These are phyloP conservation scores for Penicillium sp. DNA, from an alignment of 2,329 filamentous ascomycete species.

Conservation along the genomic window DNA sequence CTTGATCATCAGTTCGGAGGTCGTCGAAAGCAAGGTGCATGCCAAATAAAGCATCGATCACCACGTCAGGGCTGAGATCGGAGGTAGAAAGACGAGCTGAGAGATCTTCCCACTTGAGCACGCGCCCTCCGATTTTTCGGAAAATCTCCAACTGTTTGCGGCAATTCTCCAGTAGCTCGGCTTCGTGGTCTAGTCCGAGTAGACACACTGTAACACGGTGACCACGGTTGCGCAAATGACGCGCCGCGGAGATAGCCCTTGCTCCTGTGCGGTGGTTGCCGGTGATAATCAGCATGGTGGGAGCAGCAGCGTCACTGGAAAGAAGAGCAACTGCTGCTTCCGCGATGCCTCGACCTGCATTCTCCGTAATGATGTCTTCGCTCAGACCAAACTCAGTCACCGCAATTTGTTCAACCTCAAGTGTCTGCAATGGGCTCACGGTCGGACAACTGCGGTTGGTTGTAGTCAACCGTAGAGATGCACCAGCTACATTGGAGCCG, in stretches of 20 bases:
- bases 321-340: slow-evolving; percentile 70
- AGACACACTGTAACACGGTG: slow-evolving; percentile 78
- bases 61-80: slow-evolving; percentile 69
- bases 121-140: slow-evolving; percentile 74
- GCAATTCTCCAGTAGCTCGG: slow-evolving; percentile 75
- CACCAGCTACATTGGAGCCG: slow-evolving; percentile 35
- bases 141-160: slow-evolving; percentile 80
- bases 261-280: slow-evolving; percentile 93
- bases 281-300: slow-evolving; percentile 72
- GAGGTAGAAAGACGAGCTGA: slow-evolving; percentile 49
- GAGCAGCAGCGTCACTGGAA: slow-evolving; percentile 54
- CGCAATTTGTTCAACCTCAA: slow-evolving; percentile 88
- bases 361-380: slow-evolving; percentile 89
- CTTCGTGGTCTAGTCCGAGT: slow-evolving; percentile 78
- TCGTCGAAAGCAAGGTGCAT: slow-evolving; percentile 87
- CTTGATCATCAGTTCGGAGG: slow-evolving; percentile 75
- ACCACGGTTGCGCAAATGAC: slow-evolving; percentile 81
- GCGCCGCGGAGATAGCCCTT: slow-evolving; percentile 76
- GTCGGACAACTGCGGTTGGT: slow-evolving; percentile 57
- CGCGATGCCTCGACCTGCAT: slow-evolving; percentile 82
- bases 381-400: slow-evolving; percentile 81
- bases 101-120: slow-evolving; percentile 61
- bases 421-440: slow-evolving; percentile 73
- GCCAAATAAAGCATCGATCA: slow-evolving; percentile 85
- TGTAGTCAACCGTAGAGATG: slow-evolving; percentile 53